Conservation (phyloP, 768 basidiomycete genomes). For the Lactifluus rugatus region DNA sequence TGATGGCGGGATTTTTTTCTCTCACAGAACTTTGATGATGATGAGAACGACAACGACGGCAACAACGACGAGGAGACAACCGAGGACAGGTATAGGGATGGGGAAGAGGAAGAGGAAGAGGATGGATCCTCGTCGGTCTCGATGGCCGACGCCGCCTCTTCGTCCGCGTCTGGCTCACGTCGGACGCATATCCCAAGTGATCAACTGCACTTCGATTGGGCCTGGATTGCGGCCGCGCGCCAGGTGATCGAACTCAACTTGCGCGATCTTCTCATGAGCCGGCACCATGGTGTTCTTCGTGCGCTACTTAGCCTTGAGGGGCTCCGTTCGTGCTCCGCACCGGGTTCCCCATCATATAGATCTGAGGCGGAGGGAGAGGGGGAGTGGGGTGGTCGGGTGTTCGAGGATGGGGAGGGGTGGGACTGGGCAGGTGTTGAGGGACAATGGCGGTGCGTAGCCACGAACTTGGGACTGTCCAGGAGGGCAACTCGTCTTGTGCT, state of each 20-base stretch:
- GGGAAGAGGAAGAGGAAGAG: too few relatives aligned
- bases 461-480: background rate
- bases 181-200: slow-evolving; percentile 24
- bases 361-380: background rate
- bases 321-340: slow-evolving; percentile 23
- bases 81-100: background rate
- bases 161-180: slow-evolving; percentile 16
- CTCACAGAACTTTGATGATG: background rate
- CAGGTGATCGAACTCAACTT: slow-evolving; percentile 44
- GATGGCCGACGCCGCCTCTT: background rate
- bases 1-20: background rate
- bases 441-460: slow-evolving; percentile 38
- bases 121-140: too few relatives aligned
- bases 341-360: slow-evolving; percentile 12
- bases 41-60: background rate
- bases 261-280: slow-evolving; percentile 28
- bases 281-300: slow-evolving; percentile 20
- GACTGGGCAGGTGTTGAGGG: slow-evolving; percentile 52
- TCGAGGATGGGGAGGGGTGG: slow-evolving; percentile 34
- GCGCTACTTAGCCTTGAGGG: slow-evolving; percentile 25
- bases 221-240: slow-evolving; percentile 41
- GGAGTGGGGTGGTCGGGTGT: background rate
- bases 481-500: background rate
- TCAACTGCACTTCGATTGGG: slow-evolving; percentile 37
- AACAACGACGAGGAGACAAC: background rate